These are phyloP conservation scores for Rosa rugosa DNA, from an alignment of 306 rosid genomes.

Conservation along the genomic window DNA sequence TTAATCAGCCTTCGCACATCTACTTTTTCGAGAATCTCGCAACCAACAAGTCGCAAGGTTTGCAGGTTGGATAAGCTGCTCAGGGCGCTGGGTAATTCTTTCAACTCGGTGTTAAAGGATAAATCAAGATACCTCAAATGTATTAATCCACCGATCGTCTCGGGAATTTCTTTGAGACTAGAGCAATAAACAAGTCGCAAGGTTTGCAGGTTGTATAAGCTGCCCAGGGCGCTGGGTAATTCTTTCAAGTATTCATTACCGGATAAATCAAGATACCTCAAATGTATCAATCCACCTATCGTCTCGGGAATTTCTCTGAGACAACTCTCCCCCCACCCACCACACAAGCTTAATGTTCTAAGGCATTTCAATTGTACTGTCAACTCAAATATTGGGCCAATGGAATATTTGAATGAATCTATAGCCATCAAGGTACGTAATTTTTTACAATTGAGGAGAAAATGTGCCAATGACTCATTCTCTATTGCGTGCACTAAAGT, in stretches of 20 bases:
- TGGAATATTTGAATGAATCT: fast-evolving
- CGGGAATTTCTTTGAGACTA: not conserved
- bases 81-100: not conserved
- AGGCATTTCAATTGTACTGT: not conserved
- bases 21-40: no score
- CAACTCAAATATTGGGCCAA: not conserved
- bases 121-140: slow-evolving; percentile 15
- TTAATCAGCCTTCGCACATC: not conserved
- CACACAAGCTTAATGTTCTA: not conserved
- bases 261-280: slow-evolving; percentile 10
- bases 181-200: not conserved
- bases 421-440: not conserved
- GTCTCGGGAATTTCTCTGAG: not conserved
- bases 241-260: fast-evolving
- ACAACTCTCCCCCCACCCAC: not conserved
- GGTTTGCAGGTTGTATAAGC: not conserved
- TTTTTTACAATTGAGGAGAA: not conserved
- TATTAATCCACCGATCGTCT: not conserved
- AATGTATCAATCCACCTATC: not conserved
- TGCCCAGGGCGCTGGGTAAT: not conserved
- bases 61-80: not conserved
- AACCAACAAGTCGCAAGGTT: not conserved
- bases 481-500: fast-evolving
- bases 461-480: fast-evolving
- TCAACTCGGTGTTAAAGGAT: fast-evolving